phyloP scores from a whole-genome alignment of 2,329 filamentous ascomycete species.

The Geosmithia morbida region DNA sequence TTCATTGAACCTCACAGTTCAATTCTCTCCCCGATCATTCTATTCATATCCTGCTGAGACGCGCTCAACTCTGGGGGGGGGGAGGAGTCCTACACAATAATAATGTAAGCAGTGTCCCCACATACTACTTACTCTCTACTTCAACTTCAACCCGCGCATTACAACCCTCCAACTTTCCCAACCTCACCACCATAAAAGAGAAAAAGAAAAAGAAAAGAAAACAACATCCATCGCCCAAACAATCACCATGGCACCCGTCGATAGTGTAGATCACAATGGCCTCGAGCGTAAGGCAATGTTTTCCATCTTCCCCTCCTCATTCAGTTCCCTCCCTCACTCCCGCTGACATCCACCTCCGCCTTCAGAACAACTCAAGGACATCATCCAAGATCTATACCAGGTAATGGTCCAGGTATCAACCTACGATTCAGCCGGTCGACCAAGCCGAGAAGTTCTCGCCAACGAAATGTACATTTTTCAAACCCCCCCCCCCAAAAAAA shows the following conservation, averaged over 20 bases:
- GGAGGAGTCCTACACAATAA: too few relatives aligned
- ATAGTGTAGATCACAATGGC: conserved; percentile 19
- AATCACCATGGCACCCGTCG: conserved; percentile 24
- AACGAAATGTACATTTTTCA: conserved; percentile 27
- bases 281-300: conserved; percentile 20
- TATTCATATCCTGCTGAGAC: too few relatives aligned
- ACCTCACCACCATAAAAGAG: neutral
- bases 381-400: conserved; percentile 50
- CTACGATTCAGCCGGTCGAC: conserved; percentile 38
- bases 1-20: too few relatives aligned
- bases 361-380: conserved; percentile 45
- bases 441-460: conserved; percentile 41
- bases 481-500: neutral
- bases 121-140: too few relatives aligned
- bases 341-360: conserved; percentile 5
- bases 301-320: neutral
- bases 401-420: conserved; percentile 47
- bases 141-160: too few relatives aligned
- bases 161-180: neutral
- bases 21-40: too few relatives aligned
- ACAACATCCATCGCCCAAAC: neutral
- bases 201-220: too few relatives aligned
- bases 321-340: neutral
- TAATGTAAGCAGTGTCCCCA: too few relatives aligned
- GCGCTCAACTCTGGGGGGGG: too few relatives aligned